These are phyloP conservation scores for Candida namnaoensis DNA, from an alignment of 805 yeast species.

Conservation along the genomic window DNA sequence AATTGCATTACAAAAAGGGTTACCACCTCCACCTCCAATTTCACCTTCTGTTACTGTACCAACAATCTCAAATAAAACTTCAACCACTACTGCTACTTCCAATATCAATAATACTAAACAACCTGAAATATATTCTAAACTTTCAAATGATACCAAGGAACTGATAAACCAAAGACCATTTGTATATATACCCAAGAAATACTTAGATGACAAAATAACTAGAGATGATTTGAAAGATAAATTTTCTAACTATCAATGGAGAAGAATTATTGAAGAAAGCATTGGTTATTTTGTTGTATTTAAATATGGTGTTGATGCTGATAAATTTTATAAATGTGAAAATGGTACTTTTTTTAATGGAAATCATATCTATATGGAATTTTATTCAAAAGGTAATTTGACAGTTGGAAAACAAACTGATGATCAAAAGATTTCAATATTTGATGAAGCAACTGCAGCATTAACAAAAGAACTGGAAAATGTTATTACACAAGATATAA, in stretches of 20 bases:
- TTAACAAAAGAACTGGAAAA: conserved; percentile 57
- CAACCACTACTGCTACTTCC: neutral
- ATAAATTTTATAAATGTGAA: conserved; percentile 47
- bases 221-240: conserved; percentile 51
- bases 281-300: conserved; percentile 70
- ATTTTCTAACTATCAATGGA: conserved; percentile 55
- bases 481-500: conserved; percentile 60
- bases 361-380: conserved; percentile 47
- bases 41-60: too few relatives aligned
- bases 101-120: too few relatives aligned
- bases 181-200: conserved; percentile 42
- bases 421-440: conserved; percentile 12
- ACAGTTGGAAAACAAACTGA: conserved; percentile 7
- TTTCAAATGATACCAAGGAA: neutral
- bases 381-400: conserved; percentile 17
- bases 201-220: conserved; percentile 28
- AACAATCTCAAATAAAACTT: neutral
- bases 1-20: conserved; percentile 2
- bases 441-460: conserved; percentile 50
- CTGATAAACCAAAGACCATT: conserved; percentile 47
- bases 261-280: conserved; percentile 50
- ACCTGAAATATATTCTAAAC: neutral
- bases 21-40: neutral
- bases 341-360: conserved; percentile 46
- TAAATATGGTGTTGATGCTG: conserved; percentile 48